Conservation (phyloP, 768 basidiomycete genomes). For the Tricholoma furcatifolium region DNA sequence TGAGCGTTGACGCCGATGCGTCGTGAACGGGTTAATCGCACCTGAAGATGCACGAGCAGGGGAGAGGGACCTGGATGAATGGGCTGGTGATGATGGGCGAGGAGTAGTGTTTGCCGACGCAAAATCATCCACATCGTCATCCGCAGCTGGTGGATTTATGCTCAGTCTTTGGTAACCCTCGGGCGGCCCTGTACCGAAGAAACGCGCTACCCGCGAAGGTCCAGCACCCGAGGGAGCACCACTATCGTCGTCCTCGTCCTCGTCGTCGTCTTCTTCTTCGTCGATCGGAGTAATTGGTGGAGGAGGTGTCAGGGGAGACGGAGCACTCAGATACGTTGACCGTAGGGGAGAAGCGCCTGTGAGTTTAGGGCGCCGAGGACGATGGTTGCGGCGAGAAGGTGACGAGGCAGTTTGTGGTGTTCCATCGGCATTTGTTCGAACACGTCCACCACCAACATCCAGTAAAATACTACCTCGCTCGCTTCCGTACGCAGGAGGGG, state of each 20-base stretch:
- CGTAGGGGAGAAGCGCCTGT: constrained; percentile 54
- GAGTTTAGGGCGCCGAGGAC: constrained; percentile 53
- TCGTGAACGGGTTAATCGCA: constrained; percentile 82
- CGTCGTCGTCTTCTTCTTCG: constrained; percentile 53
- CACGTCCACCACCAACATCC: constrained; percentile 81
- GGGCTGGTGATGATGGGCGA: constrained; percentile 33
- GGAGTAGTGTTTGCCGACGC: constrained; percentile 4
- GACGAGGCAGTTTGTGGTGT: constrained; percentile 45
- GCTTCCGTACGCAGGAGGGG: constrained; percentile 96
- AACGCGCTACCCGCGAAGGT: constrained; percentile 41
- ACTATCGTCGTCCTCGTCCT: constrained; percentile 36
- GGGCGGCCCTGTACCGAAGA: constrained; percentile 12
- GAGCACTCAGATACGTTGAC: constrained; percentile 42
- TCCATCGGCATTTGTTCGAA: constrained; percentile 36
- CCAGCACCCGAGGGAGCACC: constrained; percentile 31
- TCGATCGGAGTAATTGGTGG: constrained; percentile 79
- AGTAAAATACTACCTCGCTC: constrained; percentile 95
- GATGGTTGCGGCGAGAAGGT: constrained; percentile 58
- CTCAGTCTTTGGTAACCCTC: constrained; percentile 32
- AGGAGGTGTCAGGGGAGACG: constrained; percentile 47
- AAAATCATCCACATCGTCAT: constrained; percentile 26
- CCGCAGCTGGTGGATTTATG: constrained; percentile 14
- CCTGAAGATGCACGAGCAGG: constrained; percentile 59
- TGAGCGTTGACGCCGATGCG: constrained; percentile 64
- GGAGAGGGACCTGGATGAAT: constrained; percentile 58